phyloP scores from a whole-genome alignment of 2,329 filamentous ascomycete species.

The Tolypocladium ophioglossoides region DNA sequence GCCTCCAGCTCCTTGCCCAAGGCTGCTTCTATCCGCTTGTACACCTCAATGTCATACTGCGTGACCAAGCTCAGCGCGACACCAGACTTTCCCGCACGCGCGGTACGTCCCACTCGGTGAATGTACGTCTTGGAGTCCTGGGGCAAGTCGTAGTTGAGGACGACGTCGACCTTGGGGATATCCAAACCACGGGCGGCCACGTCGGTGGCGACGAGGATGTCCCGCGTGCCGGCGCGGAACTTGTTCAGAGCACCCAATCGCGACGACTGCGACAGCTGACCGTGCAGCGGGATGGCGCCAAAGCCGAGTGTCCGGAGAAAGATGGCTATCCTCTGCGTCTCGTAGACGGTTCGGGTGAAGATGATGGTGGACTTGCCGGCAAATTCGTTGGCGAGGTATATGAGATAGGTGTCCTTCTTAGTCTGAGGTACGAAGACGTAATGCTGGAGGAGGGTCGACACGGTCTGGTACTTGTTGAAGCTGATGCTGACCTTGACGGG shows the following conservation, averaged over 20 bases:
- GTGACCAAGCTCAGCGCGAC: conserved; percentile 73
- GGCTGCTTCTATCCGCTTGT: conserved; percentile 69
- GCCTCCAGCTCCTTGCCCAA: conserved; percentile 66
- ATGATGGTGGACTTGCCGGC: conserved; percentile 80
- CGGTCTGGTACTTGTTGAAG: conserved; percentile 79
- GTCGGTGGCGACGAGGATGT: conserved; percentile 87
- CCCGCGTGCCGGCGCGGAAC: conserved; percentile 68
- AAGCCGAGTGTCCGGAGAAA: conserved; percentile 78
- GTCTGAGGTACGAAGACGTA: conserved; percentile 80
- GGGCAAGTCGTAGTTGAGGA: conserved; percentile 78
- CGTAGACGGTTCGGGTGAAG: conserved; percentile 86
- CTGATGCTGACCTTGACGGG: conserved; percentile 76
- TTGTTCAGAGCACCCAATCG: conserved; percentile 84
- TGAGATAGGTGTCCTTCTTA: conserved; percentile 82
- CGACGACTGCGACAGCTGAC: conserved; percentile 78
- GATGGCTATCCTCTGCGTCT: conserved; percentile 77
- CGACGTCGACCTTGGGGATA: conserved; percentile 82
- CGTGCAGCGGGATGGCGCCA: conserved; percentile 84
- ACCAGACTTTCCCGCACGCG: conserved; percentile 75
- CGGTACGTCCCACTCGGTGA: conserved; percentile 80
- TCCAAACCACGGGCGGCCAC: conserved; percentile 90
- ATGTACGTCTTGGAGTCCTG: conserved; percentile 85
- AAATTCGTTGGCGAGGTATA: conserved; percentile 78
- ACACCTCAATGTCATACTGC: conserved; percentile 80
- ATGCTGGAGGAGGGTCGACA: conserved; percentile 75